Percentiles rank a stretch among this genome's conserved stretches.
phyloP scores from a whole-genome alignment of 129 eudicot species.

The Solidago caesia region DNA sequence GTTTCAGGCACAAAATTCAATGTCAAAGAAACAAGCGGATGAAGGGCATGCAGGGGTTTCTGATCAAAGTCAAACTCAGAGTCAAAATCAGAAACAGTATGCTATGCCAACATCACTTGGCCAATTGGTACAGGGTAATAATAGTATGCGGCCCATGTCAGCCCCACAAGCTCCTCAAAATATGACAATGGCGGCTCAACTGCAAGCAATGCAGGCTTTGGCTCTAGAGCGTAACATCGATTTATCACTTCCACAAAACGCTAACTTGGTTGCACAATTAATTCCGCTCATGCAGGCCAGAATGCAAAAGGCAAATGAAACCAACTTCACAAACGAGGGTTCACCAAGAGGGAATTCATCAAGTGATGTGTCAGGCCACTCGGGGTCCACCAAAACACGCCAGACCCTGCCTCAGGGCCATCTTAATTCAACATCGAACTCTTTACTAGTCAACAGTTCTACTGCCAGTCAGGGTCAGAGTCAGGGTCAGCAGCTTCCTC shows the following conservation, averaged over 20 bases:
- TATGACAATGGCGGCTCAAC: constrained; percentile 74
- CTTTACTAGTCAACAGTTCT: constrained; percentile 40
- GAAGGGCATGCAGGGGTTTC: constrained; percentile 41
- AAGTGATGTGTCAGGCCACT: constrained; percentile 75
- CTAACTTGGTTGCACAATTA: constrained; percentile 67
- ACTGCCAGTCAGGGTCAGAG: constrained; percentile 29
- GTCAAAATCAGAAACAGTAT: constrained; percentile 49
- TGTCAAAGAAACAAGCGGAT: constrained; percentile 40
- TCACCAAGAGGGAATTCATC: constrained; percentile 48
- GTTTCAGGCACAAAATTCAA: not conserved
- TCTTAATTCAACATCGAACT: constrained; percentile 39
- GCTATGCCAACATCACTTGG: constrained; percentile 48
- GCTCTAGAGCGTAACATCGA: constrained; percentile 91
- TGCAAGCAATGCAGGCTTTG: constrained; percentile 91
- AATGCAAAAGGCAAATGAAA: constrained; percentile 74
- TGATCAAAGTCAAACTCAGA: constrained; percentile 57
- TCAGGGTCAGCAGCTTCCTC: constrained; percentile 54
- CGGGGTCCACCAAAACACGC: constrained; percentile 68
- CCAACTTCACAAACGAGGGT: constrained; percentile 64
- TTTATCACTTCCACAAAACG: constrained; percentile 78
- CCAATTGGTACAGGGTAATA: constrained; percentile 42
- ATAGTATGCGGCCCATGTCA: constrained; percentile 43
- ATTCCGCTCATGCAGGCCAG: constrained; percentile 86
- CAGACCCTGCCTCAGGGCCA: constrained; percentile 55
- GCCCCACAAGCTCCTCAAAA: constrained; percentile 61